Base-by-base conservation (phyloP, 768 basidiomycete genomes). In the Phaeotremella fagi region DNA sequence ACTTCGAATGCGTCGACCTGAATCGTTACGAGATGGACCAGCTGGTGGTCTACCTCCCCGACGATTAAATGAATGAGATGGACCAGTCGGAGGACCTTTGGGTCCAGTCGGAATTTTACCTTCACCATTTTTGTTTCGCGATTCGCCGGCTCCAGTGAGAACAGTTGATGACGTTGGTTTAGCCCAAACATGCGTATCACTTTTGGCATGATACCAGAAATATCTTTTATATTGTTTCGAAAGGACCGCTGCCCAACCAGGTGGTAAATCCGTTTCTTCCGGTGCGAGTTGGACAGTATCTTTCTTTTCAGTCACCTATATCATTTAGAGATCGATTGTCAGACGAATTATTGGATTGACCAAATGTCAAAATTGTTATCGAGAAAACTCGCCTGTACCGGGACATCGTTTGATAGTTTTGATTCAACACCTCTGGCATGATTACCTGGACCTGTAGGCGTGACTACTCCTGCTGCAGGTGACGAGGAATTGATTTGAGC, bases 241-340 rank as follows among this genome's bases (percentile, higher is more conserved):
- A 22, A 50, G n/a, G n/a, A 59, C 38, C 46, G 49, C 44, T 1
- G 52, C 50, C 57, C 57, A 59, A 16, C 57, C 57, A 23, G 49
- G 47, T 4, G 57, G 57, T 3, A 59, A 26, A 28, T 41, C 38
- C 12, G 38, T 12, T 12, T 41, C 20, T 41, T 41, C 22, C 38
- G 12, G 38, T 11, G 18, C 12, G 7, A 14, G 38, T 14, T 41
- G 38, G 31, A 16, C 29, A 11, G 11, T 4, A 11, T 15, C 23
- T 35, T 25, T 52, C 45, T 16, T 14, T 22, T 22, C 11, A 33
- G 38, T 12, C 12, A 41, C 38, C 38, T 41, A 18, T 41, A 41
- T 12, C 12, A 22, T 9, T 22, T 6, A 41, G 38, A 41, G 18
- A 22, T 41, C 38, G 38, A 14, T 41, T 20, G 38, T 41, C 20